A percentile compares a stretch with the other conserved stretches of the same genome.
phyloP scores from a whole-genome alignment of 2,329 filamentous ascomycete genomes.

The Aspergillus vadensis region DNA sequence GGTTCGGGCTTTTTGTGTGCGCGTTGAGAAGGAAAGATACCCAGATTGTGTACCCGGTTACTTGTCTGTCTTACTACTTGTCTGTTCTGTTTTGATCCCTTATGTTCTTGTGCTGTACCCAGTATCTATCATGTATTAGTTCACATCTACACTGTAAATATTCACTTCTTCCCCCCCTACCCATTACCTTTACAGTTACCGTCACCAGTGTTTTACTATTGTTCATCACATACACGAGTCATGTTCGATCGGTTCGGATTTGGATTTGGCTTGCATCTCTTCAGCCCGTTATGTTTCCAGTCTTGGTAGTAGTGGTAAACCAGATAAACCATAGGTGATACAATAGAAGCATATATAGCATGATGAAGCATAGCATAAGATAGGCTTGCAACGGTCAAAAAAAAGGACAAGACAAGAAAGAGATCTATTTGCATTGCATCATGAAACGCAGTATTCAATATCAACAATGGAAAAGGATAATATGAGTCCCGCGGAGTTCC shows the following conservation, averaged over 20 bases:
- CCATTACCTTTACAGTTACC: too few species aligned
- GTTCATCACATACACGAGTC: background rate
- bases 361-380: background rate
- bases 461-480: background rate
- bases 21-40: slow-evolving; percentile 17
- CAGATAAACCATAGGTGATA: background rate
- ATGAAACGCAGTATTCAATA: background rate
- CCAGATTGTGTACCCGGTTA: slow-evolving; percentile 12
- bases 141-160: background rate
- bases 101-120: too few species aligned
- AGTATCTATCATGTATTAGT: background rate
- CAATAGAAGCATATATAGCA: background rate
- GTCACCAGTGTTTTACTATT: background rate
- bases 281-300: background rate
- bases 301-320: background rate
- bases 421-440: slow-evolving; percentile 2
- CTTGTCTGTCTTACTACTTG: background rate
- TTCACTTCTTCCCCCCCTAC: background rate
- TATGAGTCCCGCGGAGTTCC: background rate
- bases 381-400: background rate
- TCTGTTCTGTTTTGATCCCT: background rate
- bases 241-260: background rate
- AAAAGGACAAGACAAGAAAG: background rate
- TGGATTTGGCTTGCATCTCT: background rate
- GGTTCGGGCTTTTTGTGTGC: slow-evolving; percentile 6